A percentile compares a stretch with the other conserved stretches of the same genome.
Conservation (phyloP, 1,284 basidiomycete species). For the Cryptococcus hybrid region DNA sequence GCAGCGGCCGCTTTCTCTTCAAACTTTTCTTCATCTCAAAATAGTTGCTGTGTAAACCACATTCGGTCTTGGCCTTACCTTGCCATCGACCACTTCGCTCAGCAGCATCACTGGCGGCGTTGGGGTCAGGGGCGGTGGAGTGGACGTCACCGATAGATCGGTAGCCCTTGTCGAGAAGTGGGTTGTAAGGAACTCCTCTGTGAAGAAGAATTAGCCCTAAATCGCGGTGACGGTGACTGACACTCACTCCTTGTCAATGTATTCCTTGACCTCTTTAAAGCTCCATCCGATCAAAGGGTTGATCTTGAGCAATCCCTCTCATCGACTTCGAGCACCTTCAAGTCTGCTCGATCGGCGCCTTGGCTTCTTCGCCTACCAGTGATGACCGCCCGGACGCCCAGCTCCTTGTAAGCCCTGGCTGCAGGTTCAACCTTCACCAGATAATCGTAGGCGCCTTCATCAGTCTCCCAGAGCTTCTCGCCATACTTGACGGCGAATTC, state of each 20-base stretch:
- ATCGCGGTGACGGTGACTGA: neutral
- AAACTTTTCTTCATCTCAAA: constrained; percentile 55
- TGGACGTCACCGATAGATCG: constrained; percentile 97
- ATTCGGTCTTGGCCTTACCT: constrained; percentile 88
- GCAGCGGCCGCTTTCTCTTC: constrained; percentile 32
- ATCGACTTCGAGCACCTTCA: constrained; percentile 89
- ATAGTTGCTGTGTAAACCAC: constrained; percentile 89
- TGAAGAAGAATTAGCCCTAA: too few species aligned
- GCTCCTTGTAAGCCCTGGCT: constrained; percentile 71
- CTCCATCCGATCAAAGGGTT: constrained; percentile 93
- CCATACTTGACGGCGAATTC: constrained; percentile 86
- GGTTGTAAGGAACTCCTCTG: constrained; percentile 59
- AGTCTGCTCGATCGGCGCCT: constrained; percentile 76
- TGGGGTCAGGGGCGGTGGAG: constrained; percentile 59
- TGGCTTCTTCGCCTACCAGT: constrained; percentile 92
- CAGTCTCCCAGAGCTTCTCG: constrained; percentile 74
- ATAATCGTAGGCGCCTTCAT: constrained; percentile 89
- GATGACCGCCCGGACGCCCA: constrained; percentile 83
- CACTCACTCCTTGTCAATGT: constrained; percentile 68
- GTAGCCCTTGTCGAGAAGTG: constrained; percentile 86
- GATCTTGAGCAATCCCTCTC: constrained; percentile 85
- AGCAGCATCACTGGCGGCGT: constrained; percentile 59
- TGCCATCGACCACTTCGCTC: constrained; percentile 93
- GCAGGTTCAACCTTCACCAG: constrained; percentile 96
- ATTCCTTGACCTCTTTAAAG: constrained; percentile 80